A percentile compares a stretch with the other conserved stretches of the same genome.
Conservation (phyloP, 805 yeast species). For the Wickerhamiella domercqiae region DNA sequence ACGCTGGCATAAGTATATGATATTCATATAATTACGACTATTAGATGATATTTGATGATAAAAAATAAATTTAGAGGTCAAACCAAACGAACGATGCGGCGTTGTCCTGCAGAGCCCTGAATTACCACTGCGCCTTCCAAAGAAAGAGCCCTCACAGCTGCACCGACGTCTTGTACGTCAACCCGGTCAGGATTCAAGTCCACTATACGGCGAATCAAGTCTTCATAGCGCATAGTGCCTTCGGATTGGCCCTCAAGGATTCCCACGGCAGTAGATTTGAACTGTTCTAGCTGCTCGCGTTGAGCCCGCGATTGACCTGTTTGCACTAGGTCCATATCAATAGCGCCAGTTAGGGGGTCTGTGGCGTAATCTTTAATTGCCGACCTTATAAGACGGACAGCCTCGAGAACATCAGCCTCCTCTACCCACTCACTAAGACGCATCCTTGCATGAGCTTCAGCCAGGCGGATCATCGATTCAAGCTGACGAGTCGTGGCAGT, state of each 20-base stretch:
- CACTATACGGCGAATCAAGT: constrained; percentile 11
- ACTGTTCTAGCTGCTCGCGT: constrained; percentile 14
- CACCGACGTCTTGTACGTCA: constrained; percentile 10
- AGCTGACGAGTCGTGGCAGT: constrained; percentile 97
- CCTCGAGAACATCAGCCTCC: constrained; percentile 74
- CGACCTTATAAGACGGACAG: constrained; percentile 78
- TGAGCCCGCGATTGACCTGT: constrained; percentile 89
- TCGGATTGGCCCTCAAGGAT: constrained; percentile 10
- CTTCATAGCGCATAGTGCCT: constrained; percentile 12
- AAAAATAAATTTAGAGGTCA: no score
- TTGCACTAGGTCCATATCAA: constrained; percentile 93
- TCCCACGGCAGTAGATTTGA: constrained; percentile 11
- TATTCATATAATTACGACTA: no score
- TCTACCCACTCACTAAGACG: constrained; percentile 59
- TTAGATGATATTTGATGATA: no score
- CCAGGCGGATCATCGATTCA: constrained; percentile 84
- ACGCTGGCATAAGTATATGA: no score
- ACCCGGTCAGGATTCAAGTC: constrained; percentile 15
- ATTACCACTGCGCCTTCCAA: constrained; percentile 15
- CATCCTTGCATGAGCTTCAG: constrained; percentile 98
- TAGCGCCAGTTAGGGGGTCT: constrained; percentile 91
- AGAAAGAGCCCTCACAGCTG: constrained; percentile 12
- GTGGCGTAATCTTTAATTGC: constrained; percentile 98
- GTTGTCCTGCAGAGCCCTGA: constrained; percentile 9
- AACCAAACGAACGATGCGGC: constrained; percentile 11